Percentiles rank a stretch among this genome's conserved stretches.
Conservation (phyloP, 164 flowering plant species). For the Annona cherimola region DNA sequence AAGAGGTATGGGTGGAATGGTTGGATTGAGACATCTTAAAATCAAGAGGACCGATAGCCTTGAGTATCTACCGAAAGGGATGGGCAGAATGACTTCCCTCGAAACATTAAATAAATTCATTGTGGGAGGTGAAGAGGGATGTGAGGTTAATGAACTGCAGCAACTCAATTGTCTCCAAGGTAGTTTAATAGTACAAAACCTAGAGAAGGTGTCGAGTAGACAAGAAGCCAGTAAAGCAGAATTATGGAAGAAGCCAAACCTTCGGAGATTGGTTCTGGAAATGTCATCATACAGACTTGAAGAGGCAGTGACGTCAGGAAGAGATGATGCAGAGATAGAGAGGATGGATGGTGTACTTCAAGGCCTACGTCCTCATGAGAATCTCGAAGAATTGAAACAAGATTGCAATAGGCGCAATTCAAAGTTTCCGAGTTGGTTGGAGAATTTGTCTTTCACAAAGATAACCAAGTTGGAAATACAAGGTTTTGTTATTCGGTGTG, state of each 20-base stretch:
- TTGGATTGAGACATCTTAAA: conserved; percentile 7
- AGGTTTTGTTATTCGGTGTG: not conserved
- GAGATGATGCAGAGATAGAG: not conserved
- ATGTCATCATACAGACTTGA: no score
- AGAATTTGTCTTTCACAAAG: not conserved
- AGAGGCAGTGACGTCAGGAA: no score
- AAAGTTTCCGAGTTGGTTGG: conserved; percentile 6
- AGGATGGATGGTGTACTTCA: not conserved
- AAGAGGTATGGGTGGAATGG: not conserved
- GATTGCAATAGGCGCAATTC: not conserved
- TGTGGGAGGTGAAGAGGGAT: not conserved
- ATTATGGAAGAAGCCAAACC: not conserved
- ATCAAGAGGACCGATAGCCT: not conserved
- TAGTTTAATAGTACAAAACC: not conserved
- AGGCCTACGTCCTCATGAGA: not conserved
- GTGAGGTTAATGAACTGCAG: not conserved
- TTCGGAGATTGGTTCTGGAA: not conserved
- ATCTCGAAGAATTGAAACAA: not conserved
- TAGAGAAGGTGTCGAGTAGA: not conserved
- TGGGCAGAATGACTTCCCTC: conserved; percentile 4
- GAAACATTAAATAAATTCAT: conserved; percentile 1
- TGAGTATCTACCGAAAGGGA: not conserved
- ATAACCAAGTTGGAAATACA: not conserved
- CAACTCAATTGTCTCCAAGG: not conserved
- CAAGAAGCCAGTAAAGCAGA: not conserved